A percentile compares a stretch with the other conserved stretches of the same genome.
phyloP scores from a whole-genome alignment of 441 rosid species.

The Pelargonium myrrhifolium region DNA sequence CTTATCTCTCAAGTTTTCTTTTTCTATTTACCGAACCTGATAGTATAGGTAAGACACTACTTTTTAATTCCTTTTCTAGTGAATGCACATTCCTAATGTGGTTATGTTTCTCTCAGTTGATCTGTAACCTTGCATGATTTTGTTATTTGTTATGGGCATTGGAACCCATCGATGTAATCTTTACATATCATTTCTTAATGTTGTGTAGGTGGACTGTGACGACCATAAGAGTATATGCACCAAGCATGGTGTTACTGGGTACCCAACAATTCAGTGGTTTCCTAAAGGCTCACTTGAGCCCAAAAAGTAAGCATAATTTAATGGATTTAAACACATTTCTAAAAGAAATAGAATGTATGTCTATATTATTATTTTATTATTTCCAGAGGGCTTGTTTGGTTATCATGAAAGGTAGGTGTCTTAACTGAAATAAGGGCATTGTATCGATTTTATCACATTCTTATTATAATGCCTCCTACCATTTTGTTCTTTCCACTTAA shows the following conservation, averaged over 20 bases:
- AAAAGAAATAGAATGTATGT: not conserved
- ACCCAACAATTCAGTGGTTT: slow-evolving; percentile 92
- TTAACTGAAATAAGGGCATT: no score
- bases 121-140: no score
- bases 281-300: slow-evolving; percentile 93
- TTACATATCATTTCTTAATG: slow-evolving; percentile 12
- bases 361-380: no score
- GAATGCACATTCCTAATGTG: not conserved
- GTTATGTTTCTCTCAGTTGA: not conserved
- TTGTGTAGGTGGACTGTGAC: slow-evolving; percentile 83
- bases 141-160: not conserved
- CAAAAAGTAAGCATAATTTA: slow-evolving; percentile 49
- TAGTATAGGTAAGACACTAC: not conserved
- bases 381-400: no score
- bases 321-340: not conserved
- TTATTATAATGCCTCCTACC: no score
- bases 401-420: no score
- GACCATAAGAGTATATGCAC: slow-evolving; percentile 79
- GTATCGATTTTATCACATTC: not conserved
- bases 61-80: no score
- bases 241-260: slow-evolving; percentile 86
- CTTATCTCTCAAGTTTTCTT: not conserved
- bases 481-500: no score
- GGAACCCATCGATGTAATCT: not conserved
- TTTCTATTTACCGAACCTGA: not conserved